Conservation (phyloP, 805 yeast species). For the Myxozyma monticola region DNA sequence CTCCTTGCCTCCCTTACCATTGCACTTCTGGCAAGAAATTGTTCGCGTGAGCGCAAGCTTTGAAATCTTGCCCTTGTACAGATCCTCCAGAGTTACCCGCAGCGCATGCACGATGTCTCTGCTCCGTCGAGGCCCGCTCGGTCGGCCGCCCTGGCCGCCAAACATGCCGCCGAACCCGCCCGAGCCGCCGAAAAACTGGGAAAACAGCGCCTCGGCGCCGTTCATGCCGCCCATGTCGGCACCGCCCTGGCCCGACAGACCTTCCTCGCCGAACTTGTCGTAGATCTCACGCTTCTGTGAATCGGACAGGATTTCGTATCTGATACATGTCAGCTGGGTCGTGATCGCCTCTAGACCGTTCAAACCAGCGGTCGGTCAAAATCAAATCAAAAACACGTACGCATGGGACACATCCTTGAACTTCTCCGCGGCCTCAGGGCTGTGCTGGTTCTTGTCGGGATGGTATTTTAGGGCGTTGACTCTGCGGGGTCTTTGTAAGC, state of each 20-base stretch:
- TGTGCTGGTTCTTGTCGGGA: constrained; percentile 76
- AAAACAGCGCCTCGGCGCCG: constrained; percentile 70
- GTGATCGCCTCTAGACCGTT: no score
- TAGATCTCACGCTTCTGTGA: constrained; percentile 84
- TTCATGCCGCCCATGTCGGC: constrained; percentile 66
- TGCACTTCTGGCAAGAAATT: constrained; percentile 80
- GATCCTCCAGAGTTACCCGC: constrained; percentile 83
- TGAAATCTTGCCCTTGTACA: constrained; percentile 90
- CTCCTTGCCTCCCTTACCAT: constrained; percentile 94
- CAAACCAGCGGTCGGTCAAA: constrained; percentile 35
- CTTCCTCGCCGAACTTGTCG: constrained; percentile 92
- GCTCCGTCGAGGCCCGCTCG: constrained; percentile 35
- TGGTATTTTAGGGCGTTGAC: constrained; percentile 73
- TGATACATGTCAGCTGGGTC: not conserved
- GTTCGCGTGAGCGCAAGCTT: constrained; percentile 94
- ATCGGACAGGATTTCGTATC: constrained; percentile 79
- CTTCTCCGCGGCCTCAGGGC: constrained; percentile 86
- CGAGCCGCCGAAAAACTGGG: constrained; percentile 79
- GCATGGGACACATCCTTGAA: constrained; percentile 90
- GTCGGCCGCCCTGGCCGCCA: constrained; percentile 40
- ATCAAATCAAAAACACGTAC: constrained; percentile 48
- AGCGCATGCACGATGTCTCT: constrained; percentile 89
- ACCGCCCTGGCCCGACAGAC: constrained; percentile 76
- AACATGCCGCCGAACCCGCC: constrained; percentile 43
- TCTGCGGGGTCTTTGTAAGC: constrained; percentile 35